Base-by-base conservation (phyloP, 495 filamentous ascomycete species). In the Neurospora cerealis region DNA sequence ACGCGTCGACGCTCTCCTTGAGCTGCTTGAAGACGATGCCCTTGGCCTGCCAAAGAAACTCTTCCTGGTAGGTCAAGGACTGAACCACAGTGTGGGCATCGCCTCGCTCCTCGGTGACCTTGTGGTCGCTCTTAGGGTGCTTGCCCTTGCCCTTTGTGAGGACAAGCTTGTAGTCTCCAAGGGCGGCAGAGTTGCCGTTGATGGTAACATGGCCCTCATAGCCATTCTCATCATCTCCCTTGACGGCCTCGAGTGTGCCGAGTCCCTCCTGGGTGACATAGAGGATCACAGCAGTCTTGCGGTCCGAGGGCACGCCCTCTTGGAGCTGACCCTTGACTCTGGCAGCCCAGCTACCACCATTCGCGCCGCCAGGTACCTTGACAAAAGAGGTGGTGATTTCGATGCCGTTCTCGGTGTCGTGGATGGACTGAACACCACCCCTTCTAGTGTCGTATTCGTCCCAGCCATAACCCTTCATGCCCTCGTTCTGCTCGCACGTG, bases 381-480 rank as follows among this genome's bases (percentile, higher is more conserved):
- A 98, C 88, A 81, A 97, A 98, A 70, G 92, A 91, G 36, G 96
- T 97, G 38, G 91, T 94, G 74, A 99, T 86, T 83, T 98, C 95
- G 72, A 99, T 85, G 72, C 86, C 88, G 82, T 99, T 99, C 39
- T 89, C 91, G 21, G 88, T 90, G 78, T 99, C 96, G 77, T 94
- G 92, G 72, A 99, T 95, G 24, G 92, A 92, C 84, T 99, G 93
- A 32, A 91, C 85, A 69, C 96, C 96, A 76, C 96, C 96, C 60
- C 86, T 90, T 69, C 96, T 87, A 28, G 93, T 89, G 81, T 98
- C 96, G 83, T 96, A 99, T 78, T 96, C 88, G 75, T 98, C 95
- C 96, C 96, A 99, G 74, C 95, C 96, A 80, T 99, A 99, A 42
- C 96, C 94, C 54, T 90, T 90, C 92, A 99, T 97, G 73, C 91